Conservation (phyloP, 1,139 yeast species). For the Taphrina flavorubra region DNA sequence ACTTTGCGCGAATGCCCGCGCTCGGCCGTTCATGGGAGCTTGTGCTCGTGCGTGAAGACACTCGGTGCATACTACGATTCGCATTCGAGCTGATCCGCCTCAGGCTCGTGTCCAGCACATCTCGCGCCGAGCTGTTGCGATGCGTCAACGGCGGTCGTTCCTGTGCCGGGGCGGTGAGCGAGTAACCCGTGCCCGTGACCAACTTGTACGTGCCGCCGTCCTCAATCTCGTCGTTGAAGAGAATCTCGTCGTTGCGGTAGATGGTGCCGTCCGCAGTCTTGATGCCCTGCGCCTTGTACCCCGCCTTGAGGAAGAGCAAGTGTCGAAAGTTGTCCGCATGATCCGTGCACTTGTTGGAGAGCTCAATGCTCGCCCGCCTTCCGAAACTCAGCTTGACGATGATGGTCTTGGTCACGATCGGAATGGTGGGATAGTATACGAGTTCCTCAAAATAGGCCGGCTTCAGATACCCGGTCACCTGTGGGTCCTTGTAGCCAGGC, state of each 20-base stretch:
- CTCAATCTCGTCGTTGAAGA: conserved; percentile 17
- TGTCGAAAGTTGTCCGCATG: conserved; percentile 34
- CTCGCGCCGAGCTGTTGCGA: conserved; percentile 13
- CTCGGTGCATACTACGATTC: conserved; percentile 28
- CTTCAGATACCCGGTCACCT: conserved; percentile 5
- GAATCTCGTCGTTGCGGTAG: conserved; percentile 24
- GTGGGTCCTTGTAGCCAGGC: conserved; percentile 28
- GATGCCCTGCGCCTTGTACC: conserved; percentile 40
- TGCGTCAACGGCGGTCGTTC: conserved; percentile 7
- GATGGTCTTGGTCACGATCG: conserved; percentile 30
- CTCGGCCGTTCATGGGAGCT: conserved; percentile 14
- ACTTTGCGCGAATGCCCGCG: conserved; percentile 11
- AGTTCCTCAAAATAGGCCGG: conserved; percentile 36
- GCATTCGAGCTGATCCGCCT: conserved; percentile 28
- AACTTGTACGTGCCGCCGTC: conserved; percentile 15
- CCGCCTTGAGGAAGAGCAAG: conserved; percentile 18
- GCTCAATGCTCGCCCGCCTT: conserved; percentile 15
- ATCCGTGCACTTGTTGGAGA: conserved; percentile 26
- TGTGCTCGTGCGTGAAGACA: conserved; percentile 24
- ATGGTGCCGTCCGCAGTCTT: conserved; percentile 30
- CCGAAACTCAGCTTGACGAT: conserved; percentile 26
- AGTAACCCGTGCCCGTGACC: conserved; percentile 22
- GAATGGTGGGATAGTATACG: conserved; percentile 37
- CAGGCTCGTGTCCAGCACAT: conserved; percentile 15
- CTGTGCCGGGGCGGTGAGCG: conserved; percentile 19